Evolutionary conservation across 345 rosid genomes (phyloP), one percentile per base, ranked within the genome.

Genomic region (Bretschneidera sinensis): DNA sequence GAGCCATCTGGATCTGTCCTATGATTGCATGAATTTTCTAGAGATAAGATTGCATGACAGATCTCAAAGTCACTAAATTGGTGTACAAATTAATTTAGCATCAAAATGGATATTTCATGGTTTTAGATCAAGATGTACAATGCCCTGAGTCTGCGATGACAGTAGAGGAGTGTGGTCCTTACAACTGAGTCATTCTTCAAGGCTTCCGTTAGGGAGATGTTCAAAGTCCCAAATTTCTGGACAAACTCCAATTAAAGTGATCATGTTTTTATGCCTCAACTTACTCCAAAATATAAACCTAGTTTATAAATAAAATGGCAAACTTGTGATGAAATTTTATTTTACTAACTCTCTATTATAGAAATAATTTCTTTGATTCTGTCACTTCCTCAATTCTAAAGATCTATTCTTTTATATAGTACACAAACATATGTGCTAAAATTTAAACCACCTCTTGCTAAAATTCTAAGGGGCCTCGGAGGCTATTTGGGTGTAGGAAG

Each of bases 201-300:
- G 79, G 51, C 57, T 67, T 48, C 79, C 76, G 71, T 68, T 64
- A 0, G 76, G 76, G 13, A 67, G 57, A 52, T 76, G 67, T 57
- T 74, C 78, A 45, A 56, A 69, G 20, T 62, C 72, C 57, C 43
- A 57, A 25, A 54, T 59, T 34, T 69, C 78, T 8, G 61, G 68
- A 61, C 78, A 69, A 28, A 39, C 75, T 25, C 79, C 79, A 39
- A 75, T 66, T 1, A 75, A 63, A 11, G 72, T 66, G 15, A 75
- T 58, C 22, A 75, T 52, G 59, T 75, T 70, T 28, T 75, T 75
- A 58, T 75, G 79, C 61, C 79, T 65, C 50, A 62, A 9, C 60
- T 71, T 75, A 11, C 74, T 66, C 63, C n/a, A 70, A 28, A 43
- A 66, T 24, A 25, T 58, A 55, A 59, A 70, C 79, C 79, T 75